Base-by-base conservation (phyloP, 208 protist species). In the Novymonas esmeraldas region DNA sequence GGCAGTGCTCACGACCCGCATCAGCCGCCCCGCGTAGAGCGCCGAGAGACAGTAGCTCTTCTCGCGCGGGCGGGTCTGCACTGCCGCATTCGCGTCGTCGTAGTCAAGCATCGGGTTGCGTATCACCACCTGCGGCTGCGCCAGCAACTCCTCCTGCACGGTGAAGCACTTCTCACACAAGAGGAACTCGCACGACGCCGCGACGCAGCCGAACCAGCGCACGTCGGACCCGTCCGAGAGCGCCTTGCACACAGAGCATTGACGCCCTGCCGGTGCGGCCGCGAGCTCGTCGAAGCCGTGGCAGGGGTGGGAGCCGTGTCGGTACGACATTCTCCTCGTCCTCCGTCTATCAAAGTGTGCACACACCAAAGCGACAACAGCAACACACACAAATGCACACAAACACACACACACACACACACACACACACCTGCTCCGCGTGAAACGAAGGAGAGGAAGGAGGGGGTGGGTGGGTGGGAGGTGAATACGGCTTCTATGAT, bases 111-210 rank as follows among this genome's bases (percentile, higher is more conserved):
- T 44, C 13, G 89, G 85, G 58, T 86, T 84, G 33, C 85, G 89
- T 13, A 91, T 87, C 41, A 95, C 84, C 33, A 91, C 80, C 74
- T 91, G 82, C 22, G 72, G 70, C 20, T 58, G 42, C 9, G 76
- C 64, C 29, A 95, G 78, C 45, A 92, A 63, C 39, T 76, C 55
- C 62, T 95, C 85, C 11, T 93, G 73, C 51, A 95, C 84, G 38
- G 85, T 76, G 55, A 90, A 87, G 74, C 89, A 95, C 73, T 95
- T 95, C 44, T 67, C 67, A 54, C 89, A 95, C 5, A 95, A 66
- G 3, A 88, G 49, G 26, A 81, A 84, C 38, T 66, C 66, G 41
- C 89, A 94, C 6, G 59, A 54, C 18, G 73, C 57, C 6, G 77
- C 73, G 10, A 59, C 55, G 73, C 89, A 94, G 39, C 52, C 24